A percentile compares a stretch with the other conserved stretches of the same genome.
phyloP scores from a whole-genome alignment of 75 land plant genomes.

The Ceratopteris richardii region DNA sequence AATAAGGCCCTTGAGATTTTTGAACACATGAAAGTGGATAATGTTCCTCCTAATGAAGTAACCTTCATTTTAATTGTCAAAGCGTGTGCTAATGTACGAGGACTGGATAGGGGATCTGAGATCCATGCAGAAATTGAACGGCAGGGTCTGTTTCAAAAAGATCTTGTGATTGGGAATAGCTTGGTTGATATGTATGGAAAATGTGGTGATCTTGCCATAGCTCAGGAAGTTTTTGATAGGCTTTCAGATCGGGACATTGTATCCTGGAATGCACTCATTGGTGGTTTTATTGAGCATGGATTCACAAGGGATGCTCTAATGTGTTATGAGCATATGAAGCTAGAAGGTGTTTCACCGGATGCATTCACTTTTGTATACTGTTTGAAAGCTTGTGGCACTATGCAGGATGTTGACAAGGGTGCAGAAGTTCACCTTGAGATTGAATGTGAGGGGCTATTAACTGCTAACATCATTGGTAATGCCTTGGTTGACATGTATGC shows the following conservation, averaged over 20 bases:
- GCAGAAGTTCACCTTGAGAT: background rate
- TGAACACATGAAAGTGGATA: conserved; percentile 23
- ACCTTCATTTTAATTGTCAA: conserved; percentile 15
- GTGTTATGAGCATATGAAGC: background rate
- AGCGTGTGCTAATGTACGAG: conserved; percentile 4
- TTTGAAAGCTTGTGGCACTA: conserved; percentile 16
- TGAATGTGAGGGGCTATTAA: background rate
- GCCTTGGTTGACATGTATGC: conserved; percentile 6
- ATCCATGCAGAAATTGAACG: conserved; percentile 15
- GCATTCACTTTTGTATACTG: conserved; percentile 29
- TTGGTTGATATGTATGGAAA: conserved; percentile 35
- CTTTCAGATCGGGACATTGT: conserved; percentile 35
- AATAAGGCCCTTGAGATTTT: conserved; percentile 26
- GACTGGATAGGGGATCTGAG: conserved; percentile 13
- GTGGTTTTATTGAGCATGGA: conserved; percentile 21
- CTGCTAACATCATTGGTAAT: background rate
- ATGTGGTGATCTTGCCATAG: conserved; percentile 23
- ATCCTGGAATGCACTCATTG: conserved; percentile 28
- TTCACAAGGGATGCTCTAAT: background rate
- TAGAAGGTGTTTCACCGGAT: conserved; percentile 9
- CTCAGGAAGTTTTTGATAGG: conserved; percentile 23
- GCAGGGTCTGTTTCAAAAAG: conserved; percentile 11
- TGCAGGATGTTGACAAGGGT: too few species aligned
- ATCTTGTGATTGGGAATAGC: conserved; percentile 8
- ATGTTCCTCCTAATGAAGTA: conserved; percentile 30